Base-by-base conservation (phyloP, 805 yeast genomes). In the Saccharomycopsis sp. region DNA sequence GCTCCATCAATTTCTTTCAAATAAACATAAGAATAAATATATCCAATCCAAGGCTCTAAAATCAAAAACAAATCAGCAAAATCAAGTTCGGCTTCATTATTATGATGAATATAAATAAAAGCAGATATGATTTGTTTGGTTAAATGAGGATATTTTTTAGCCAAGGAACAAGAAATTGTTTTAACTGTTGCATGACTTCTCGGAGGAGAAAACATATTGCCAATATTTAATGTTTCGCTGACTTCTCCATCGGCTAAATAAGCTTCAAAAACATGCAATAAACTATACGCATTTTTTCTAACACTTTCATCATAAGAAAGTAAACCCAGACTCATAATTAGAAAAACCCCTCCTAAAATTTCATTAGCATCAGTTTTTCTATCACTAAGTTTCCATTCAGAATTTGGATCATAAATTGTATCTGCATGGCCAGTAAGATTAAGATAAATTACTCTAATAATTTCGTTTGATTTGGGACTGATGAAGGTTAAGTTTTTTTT, bases 1-100 rank as follows among this genome's bases (percentile, higher is more conserved):
- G 61, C 64, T 6, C 31, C 31, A 23, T 67, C 70, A 14, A 15
- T 19, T 18, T 34, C 31, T 13, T 30, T 21, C 18, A 31, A 5
- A 32, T 21, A 31, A 20, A 23, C 29, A 34, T 34, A 12, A 12
- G 66, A 63, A 53, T 75, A 73, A 19, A 84, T 63, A 50, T 84
- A 80, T 19, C 69, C 69, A 13, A 81, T 65, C 94, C 95, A 86
- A 2, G 92, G 88, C 0, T 81, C 63, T 9, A 77, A 61, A 51
- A 76, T 76, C 38, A 69, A 52, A 15, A 31, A 42, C 5, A 42
- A 27, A 18, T 36, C 42, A 9, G 19, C 18, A 3, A 31, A 15
- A 23, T 31, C 20, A 4, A 18, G 40, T 12, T 26, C 18, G 5
- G 15, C 5, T 12, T 34, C 34, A 27, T 15, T 63, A 53, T 53